Evolutionary conservation across 2,329 filamentous ascomycete species (phyloP).

Genomic region (Fusarium sp.): DNA sequence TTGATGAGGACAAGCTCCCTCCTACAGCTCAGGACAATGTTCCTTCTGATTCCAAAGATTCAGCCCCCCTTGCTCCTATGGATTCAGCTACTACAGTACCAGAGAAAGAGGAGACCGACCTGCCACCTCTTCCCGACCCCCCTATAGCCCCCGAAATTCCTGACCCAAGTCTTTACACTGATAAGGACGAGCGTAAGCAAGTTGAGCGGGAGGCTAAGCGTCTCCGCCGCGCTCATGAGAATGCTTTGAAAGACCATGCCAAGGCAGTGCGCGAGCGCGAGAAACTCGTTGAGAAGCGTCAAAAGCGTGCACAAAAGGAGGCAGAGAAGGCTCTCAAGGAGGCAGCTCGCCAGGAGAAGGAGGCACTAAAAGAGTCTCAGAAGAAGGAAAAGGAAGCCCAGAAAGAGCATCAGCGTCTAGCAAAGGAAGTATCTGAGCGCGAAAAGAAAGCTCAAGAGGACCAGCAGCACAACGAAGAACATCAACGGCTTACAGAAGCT

Average conservation of each 20-base stretch:
- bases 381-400: conserved; percentile 49
- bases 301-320: conserved; percentile 60
- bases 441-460: conserved; percentile 33
- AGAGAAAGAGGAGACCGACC: conserved; percentile 30
- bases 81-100: conserved; percentile 3
- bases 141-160: conserved; percentile 65
- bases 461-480: conserved; percentile 14
- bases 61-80: neutral
- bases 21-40: neutral
- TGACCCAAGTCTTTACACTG: conserved; percentile 70
- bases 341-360: conserved; percentile 50
- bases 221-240: conserved; percentile 75
- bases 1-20: conserved; percentile 47
- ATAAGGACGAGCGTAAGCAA: conserved; percentile 76
- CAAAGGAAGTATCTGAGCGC: conserved; percentile 23
- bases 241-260: conserved; percentile 76
- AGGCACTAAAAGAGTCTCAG: conserved; percentile 51
- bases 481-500: conserved; percentile 2
- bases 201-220: conserved; percentile 78
- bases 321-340: conserved; percentile 53
- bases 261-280: conserved; percentile 75
- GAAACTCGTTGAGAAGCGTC: conserved; percentile 71
- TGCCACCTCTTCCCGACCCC: conserved; percentile 60
- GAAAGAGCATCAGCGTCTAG: conserved; percentile 40
- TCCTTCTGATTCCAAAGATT: neutral